Conservation (phyloP, 257 asterid genomes). For the Solanum rostratum region DNA sequence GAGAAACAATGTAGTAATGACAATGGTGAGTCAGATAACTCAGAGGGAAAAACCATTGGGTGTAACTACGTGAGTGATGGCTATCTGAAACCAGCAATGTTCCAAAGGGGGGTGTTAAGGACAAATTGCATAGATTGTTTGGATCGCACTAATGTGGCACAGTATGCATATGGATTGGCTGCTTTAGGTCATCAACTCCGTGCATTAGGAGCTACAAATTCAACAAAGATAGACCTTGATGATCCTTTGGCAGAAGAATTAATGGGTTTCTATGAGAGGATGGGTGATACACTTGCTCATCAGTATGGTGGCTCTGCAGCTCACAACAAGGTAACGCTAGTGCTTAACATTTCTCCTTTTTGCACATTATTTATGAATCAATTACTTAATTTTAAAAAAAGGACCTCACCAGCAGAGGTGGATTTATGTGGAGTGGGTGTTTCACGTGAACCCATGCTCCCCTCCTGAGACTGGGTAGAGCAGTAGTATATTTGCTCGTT, state of each 20-base stretch:
- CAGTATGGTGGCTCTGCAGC: conserved; percentile 99
- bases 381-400: background rate
- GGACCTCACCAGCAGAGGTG: background rate
- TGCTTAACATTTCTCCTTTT: background rate
- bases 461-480: background rate
- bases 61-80: conserved; percentile 21
- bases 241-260: conserved; percentile 94
- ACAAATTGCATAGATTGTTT: conserved; percentile 97
- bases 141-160: conserved; percentile 99
- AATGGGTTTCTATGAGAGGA: conserved; percentile 85
- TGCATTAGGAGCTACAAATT: conserved; percentile 55
- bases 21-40: conserved; percentile 33
- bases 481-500: background rate
- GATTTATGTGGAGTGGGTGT: background rate
- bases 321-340: conserved; percentile 74
- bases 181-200: conserved; percentile 83
- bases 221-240: conserved; percentile 70
- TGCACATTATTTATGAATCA: background rate
- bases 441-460: background rate
- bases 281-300: conserved; percentile 99
- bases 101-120: conserved; percentile 90
- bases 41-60: conserved; percentile 31
- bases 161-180: conserved; percentile 93
- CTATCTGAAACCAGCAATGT: conserved; percentile 34
- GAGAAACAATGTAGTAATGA: conserved; percentile 40